Conservation (phyloP, 345 rosid genomes). For the Eucalyptus curtisii region DNA sequence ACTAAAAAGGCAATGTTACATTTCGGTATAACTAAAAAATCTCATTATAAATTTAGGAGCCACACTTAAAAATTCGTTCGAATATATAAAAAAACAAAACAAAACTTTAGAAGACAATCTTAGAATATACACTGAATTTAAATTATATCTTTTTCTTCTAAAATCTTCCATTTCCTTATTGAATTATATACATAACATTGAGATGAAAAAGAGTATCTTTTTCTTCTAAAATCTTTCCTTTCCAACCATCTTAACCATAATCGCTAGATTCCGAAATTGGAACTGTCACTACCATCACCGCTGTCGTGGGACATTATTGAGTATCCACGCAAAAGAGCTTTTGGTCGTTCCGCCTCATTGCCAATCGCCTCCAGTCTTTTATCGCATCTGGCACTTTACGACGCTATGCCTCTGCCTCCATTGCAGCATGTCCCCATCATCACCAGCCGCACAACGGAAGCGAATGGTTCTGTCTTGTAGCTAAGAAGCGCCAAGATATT, state of each 20-base stretch:
- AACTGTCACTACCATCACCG: no score
- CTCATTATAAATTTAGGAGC: no score
- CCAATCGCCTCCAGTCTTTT: neutral
- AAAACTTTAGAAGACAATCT: neutral
- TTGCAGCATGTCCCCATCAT: neutral
- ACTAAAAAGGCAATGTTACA: no score
- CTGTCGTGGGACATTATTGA: no score
- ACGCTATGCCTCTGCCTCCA: neutral
- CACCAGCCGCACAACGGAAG: neutral
- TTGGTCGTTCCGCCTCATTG: neutral
- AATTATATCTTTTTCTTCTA: neutral
- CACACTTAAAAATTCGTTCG: neutral
- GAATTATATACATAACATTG: no score
- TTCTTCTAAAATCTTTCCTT: no score
- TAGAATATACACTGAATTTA: neutral
- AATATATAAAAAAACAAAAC: no score
- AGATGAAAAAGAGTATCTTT: no score
- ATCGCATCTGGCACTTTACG: neutral
- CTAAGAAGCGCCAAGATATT: neutral
- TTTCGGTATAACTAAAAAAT: no score
- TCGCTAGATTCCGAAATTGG: no score
- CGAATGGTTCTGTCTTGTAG: neutral
- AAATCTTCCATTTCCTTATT: neutral
- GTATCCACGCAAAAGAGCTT: rapidly evolving
- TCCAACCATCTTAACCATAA: no score